These are phyloP conservation scores for Amanita rimosa DNA, from an alignment of 768 basidiomycete species.

Conservation along the genomic window DNA sequence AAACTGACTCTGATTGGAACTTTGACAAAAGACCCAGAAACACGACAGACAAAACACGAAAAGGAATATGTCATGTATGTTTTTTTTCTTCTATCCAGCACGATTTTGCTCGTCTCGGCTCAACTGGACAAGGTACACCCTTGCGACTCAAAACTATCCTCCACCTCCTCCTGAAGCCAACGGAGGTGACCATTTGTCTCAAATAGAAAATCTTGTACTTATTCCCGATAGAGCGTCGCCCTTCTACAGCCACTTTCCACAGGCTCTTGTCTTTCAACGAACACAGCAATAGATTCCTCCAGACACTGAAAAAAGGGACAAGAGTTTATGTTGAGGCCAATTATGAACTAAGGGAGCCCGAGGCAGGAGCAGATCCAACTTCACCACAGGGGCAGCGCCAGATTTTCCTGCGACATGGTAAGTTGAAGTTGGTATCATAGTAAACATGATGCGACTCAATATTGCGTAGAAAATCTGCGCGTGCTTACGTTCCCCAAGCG, in stretches of 20 bases:
- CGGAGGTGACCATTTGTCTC: conserved; percentile 38
- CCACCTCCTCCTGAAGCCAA: conserved; percentile 47
- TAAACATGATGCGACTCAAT: conserved; percentile 3
- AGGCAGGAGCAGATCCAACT: conserved; percentile 49
- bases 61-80: conserved; percentile 72
- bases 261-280: conserved; percentile 65
- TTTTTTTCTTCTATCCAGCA: neutral
- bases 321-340: conserved; percentile 75
- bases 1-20: conserved; percentile 73
- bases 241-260: conserved; percentile 60
- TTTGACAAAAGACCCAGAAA: conserved; percentile 60
- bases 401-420: conserved; percentile 76
- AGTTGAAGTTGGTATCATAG: conserved; percentile 10
- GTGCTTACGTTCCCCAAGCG: conserved; percentile 28
- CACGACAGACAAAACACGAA: conserved; percentile 55
- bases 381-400: conserved; percentile 69
- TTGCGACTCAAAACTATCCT: conserved; percentile 60
- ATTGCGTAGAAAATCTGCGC: conserved; percentile 38
- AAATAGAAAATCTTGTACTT: neutral
- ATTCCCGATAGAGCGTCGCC: conserved; percentile 32
- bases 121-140: conserved; percentile 46
- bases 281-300: conserved; percentile 48
- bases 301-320: conserved; percentile 54
- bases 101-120: neutral
- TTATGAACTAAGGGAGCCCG: conserved; percentile 68